Percentiles rank a stretch among this genome's conserved stretches.
Evolutionary conservation across 176 grass and related monocot species (phyloP).

Genomic region (Calamus simplicifolius): DNA sequence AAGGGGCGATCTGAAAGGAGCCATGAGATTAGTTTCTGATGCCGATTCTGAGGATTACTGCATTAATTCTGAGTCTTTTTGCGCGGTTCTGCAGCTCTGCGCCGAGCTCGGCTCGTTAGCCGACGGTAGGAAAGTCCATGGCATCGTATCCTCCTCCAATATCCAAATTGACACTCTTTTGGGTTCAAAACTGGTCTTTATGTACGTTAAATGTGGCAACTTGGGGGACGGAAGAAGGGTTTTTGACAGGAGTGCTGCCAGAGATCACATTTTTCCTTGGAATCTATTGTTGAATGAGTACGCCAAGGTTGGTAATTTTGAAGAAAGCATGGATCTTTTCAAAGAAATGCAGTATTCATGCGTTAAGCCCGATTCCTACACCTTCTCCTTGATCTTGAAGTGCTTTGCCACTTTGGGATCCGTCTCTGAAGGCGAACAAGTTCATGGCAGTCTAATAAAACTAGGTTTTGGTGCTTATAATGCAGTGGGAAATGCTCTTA

Average conservation of each 20-base stretch:
- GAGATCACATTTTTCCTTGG: slow-evolving; percentile 39
- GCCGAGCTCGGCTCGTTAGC: slow-evolving; percentile 46
- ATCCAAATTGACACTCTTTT: slow-evolving; percentile 34
- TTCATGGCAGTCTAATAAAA: slow-evolving; percentile 57
- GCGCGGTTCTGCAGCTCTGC: slow-evolving; percentile 59
- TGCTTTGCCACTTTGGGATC: slow-evolving; percentile 40
- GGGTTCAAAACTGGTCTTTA: slow-evolving; percentile 67
- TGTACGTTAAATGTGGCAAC: slow-evolving; percentile 74
- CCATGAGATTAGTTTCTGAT: slow-evolving; percentile 27
- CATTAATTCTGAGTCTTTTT: slow-evolving; percentile 34
- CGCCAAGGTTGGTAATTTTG: slow-evolving; percentile 37
- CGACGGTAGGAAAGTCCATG: slow-evolving; percentile 44
- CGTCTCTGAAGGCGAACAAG: slow-evolving; percentile 31
- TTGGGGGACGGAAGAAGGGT: slow-evolving; percentile 45
- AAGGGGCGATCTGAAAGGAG: slow-evolving; percentile 28
- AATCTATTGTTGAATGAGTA: slow-evolving; percentile 64
- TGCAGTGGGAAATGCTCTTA: slow-evolving; percentile 65
- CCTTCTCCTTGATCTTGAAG: slow-evolving; percentile 60
- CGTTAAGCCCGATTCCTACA: slow-evolving; percentile 45
- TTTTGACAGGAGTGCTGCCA: slow-evolving; percentile 38
- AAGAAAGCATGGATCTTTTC: slow-evolving; percentile 61
- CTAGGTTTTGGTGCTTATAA: slow-evolving; percentile 47
- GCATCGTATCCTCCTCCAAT: slow-evolving; percentile 30
- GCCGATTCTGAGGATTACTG: slow-evolving; percentile 19
- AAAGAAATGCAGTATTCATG: slow-evolving; percentile 45